Evolutionary conservation across 2,329 filamentous ascomycete genomes (phyloP), one percentile per base, ranked within the genome.

Genomic region (Macrophomina tecta): DNA sequence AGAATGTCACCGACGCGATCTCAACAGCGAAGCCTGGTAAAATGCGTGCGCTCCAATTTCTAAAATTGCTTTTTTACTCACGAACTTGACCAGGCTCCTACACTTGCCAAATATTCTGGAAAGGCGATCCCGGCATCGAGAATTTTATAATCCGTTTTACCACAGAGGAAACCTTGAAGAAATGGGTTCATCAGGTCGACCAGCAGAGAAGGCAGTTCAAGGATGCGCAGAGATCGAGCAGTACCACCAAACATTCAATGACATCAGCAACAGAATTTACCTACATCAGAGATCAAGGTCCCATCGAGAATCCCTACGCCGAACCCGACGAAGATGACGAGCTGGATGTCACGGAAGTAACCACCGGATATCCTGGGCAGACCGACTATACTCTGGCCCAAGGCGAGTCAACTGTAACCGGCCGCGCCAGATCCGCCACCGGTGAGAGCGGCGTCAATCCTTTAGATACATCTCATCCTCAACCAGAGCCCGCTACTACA

Each of bases 71-170:
- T 23, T 23, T 23, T 23, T 38, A 38, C 36, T 38, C 36, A 49
- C 45, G 1, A 11, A 52, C 45, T 16, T 40, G 5, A 36, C 23
- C 73, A 95, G 93, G 93, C 56, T 94, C 92, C 11, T 97, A 98
- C 76, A 94, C 92, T 2, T 92, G 97, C 68, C 94, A 98, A 76
- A 98, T 99, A 66, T 97, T 94, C 85, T 99, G 95, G 95, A 98
- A 95, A 80, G 94, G 94, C 40, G 94, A 98, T 70, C 93, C 94
- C 0, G 93, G 92, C 4, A 93, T 97, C 38, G 94, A 99, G 76
- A 97, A 96, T 75, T 98, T 99, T 78, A 90, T 94, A 73, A 97
- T 99, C 75, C 92, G 92, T 71, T 98, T 97, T 78, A 86, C 88
- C 61, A 95, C 94, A 68, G 95, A 99, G 77, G 93, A 97, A 71